Percentiles rank a stretch among this genome's conserved stretches.
phyloP scores from a whole-genome alignment of 192 early-diverging fungal species.

The Backusella mclennaniae region DNA sequence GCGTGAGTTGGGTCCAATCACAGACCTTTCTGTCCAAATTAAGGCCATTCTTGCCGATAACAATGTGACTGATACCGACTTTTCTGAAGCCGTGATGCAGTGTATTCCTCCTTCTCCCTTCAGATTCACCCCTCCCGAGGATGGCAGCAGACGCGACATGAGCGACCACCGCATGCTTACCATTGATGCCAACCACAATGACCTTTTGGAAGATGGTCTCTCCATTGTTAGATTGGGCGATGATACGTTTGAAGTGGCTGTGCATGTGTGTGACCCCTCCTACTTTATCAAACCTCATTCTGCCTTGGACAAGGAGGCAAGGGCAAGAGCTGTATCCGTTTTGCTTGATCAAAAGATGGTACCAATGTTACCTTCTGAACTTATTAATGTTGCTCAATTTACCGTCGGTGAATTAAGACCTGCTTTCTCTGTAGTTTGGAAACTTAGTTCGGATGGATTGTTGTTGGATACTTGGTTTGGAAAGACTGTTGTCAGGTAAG shows the following conservation, averaged over 20 bases:
- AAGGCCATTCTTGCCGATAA: conserved; percentile 81
- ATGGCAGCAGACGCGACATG: conserved; percentile 73
- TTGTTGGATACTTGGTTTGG: conserved; percentile 77
- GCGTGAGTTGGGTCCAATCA: conserved; percentile 73
- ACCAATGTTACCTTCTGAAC: conserved; percentile 89
- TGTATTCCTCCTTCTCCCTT: conserved; percentile 80
- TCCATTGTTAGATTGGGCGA: conserved; percentile 58
- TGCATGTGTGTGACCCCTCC: conserved; percentile 93
- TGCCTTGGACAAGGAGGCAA: conserved; percentile 93
- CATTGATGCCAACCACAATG: conserved; percentile 68
- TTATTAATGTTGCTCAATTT: conserved; percentile 93
- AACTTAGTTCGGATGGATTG: conserved; percentile 83
- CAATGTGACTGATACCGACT: conserved; percentile 68
- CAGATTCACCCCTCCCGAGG: conserved; percentile 61
- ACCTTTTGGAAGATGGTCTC: conserved; percentile 74
- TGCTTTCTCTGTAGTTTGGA: conserved; percentile 87
- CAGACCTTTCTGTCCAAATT: conserved; percentile 76
- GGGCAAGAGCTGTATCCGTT: conserved; percentile 87
- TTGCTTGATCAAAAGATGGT: conserved; percentile 93
- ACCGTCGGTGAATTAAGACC: conserved; percentile 75
- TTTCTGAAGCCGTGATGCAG: conserved; percentile 68
- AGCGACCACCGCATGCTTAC: conserved; percentile 74
- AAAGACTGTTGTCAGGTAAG: conserved; percentile 40
- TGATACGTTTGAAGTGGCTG: conserved; percentile 71
- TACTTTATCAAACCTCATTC: conserved; percentile 94